These are phyloP conservation scores for Phalaenopsis aphrodite DNA, from an alignment of 106 monocot genomes.

Conservation along the genomic window DNA sequence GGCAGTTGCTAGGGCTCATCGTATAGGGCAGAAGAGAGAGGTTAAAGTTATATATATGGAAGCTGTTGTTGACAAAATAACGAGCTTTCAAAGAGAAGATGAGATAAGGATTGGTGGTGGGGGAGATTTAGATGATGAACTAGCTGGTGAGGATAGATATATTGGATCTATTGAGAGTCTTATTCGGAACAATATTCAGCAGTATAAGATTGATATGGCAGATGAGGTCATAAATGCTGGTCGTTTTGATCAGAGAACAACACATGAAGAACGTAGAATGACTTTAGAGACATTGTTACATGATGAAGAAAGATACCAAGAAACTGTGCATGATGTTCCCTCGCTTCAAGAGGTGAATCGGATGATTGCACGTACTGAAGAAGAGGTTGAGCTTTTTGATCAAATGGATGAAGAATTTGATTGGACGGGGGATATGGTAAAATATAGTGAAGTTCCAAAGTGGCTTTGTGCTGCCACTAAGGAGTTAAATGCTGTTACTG, in stretches of 20 bases:
- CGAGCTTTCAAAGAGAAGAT: conserved; percentile 95
- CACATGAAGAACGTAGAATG: conserved; percentile 94
- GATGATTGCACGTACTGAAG: conserved; percentile 86
- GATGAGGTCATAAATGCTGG: conserved; percentile 99
- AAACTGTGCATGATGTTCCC: conserved; percentile 90
- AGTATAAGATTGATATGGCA: conserved; percentile 98
- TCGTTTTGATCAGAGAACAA: conserved; percentile 95
- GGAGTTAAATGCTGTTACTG: conserved; percentile 58
- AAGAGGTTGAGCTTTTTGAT: conserved; percentile 90
- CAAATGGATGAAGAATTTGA: conserved; percentile 99
- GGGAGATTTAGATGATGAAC: conserved; percentile 83
- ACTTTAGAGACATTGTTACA: conserved; percentile 87
- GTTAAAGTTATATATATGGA: conserved; percentile 98
- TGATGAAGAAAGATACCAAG: conserved; percentile 93
- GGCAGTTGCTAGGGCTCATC: conserved; percentile 97
- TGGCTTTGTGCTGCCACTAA: conserved; percentile 73
- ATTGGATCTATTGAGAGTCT: conserved; percentile 93
- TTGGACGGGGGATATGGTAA: conserved; percentile 86
- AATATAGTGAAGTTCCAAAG: conserved; percentile 70
- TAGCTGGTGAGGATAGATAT: conserved; percentile 88
- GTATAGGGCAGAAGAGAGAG: conserved; percentile 88
- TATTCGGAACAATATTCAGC: conserved; percentile 94
- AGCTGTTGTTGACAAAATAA: conserved; percentile 88
- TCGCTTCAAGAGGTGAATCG: conserved; percentile 87
- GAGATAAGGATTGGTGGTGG: conserved; percentile 68